Evolutionary conservation across 2,329 filamentous ascomycete species (phyloP), one percentile per base, ranked within the genome.

Genomic region (Grosmannia huntii): DNA sequence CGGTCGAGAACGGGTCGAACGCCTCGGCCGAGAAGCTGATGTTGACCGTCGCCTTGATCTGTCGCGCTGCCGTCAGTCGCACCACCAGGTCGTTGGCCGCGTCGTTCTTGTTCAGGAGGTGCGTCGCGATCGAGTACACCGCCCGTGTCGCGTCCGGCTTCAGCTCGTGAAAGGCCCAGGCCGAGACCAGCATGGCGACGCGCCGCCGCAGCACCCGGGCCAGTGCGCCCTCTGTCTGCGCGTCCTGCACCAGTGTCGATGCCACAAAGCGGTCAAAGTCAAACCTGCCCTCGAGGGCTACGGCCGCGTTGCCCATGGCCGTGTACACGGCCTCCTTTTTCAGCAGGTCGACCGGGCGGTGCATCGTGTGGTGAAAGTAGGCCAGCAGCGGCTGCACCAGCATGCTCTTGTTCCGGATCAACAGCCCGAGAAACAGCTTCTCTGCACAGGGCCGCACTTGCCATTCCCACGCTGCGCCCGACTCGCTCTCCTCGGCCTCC

Each of bases 301-400:
- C 79, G 1, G 91, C 89, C 0, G 94, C 84, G 55, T 96, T 78
- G 3, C 92, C 91, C 73, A 99, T 86, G 12, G 92, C 90, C 5
- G 89, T 95, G 68, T 99, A 99, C 0, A 97, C 84, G 0, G 92
- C 92, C 68, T 99, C 94, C 68, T 96, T 97, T 60, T 88, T 83
- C 19, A 94, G 78, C 14, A 97, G 80, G 62, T 94, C 84, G 12
- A 75, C 69, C 36, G 78, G 68, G 6, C 80, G 77, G 74, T 82
- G 81, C 60, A 89, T 85, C 57, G 90, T 87, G 9, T 83, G 84
- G 63, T 86, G 79, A 69, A 97, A 96, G 64, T 96, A 95, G 54
- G 81, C 78, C 51, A 97, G 75, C 31, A 99, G 75, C 19, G 90
- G 90, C 52, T 86, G 81, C 11, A 89, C 81, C 46, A 97, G 80